Base-by-base conservation (phyloP, 1,284 basidiomycete species). In the Megacollybia platyphylla region DNA sequence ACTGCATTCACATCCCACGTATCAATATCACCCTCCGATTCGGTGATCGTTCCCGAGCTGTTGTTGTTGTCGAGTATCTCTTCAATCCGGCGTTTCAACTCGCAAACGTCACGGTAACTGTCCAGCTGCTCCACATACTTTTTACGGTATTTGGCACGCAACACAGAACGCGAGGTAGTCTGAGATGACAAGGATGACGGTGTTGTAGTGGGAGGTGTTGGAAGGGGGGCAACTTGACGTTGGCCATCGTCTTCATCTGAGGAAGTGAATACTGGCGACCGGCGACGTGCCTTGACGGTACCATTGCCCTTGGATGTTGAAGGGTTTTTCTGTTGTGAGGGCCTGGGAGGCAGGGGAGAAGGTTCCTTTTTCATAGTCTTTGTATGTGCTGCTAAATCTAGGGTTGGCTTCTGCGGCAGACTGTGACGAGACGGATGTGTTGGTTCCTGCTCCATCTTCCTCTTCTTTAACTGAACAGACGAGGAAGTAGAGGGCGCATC, bases 181-280 rank as follows among this genome's bases (percentile, higher is more conserved):
- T 52, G 52, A 49, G 49, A n/a, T 55, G 57, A 29, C 51, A 49
- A 36, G 50, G 54, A 41, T 8, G 44, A 38, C 50, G 48, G 36
- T 43, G 50, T 46, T 44, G 42, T 20, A 42, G 54, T 44, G 15
- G 54, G 49, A 37, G 55, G 54, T 18, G 54, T 55, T 37, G 46
- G 53, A 18, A 49, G 54, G 41, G 49, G 50, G 39, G n/a, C 43
- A 46, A 4, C 18, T 8, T 8, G 35, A 3, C 47, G 53, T 43
- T 56, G 57, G 42, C 49, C 57, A 49, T 80, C 77, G 39, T 79
- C 76, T 40, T 76, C 20, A 24, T 24, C 73, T 1, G 77, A 78
- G 2, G 76, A 76, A 2, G 78, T 78, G 50, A 73, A 79, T 42
- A 73, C 67, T 1, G 70, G 71, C 2, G 68, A 68, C 37, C 58